Evolutionary conservation across 2,329 filamentous ascomycete species (phyloP), one percentile per base, ranked within the genome.

Genomic region (Pseudogymnoascus sp.): DNA sequence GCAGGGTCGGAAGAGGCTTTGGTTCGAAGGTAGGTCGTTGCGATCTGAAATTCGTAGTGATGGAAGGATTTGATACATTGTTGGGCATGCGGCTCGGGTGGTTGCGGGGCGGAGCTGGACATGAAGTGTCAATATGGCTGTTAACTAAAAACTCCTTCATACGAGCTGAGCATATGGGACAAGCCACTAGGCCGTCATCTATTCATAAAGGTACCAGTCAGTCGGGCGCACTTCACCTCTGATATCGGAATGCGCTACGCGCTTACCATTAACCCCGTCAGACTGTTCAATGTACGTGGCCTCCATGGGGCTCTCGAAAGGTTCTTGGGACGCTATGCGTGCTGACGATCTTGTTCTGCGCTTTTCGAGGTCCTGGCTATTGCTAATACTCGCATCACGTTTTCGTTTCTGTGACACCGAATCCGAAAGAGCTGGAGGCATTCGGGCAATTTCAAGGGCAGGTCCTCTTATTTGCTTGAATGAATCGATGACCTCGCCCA

Each of bases 81-180:
- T 55, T 33, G 21, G 33, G n/a, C 52, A 59, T 63, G 73, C 59
- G 70, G 70, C 18, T 64, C 68, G 62, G 65, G 7, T 43, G 21
- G 60, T 40, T 25, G 28, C 21, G n/a, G 18, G 37, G 61, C 21
- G 37, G 61, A 31, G 18, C 18, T 60, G 31, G 40, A 33, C 18
- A 31, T 45, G 52, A 33, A 21, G 49, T 35, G 28, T 96, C 91
- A 33, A 97, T 77, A 75, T 97, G 95, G n/a, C 79, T 75, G 69
- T 90, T 92, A 3, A 97, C 90, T 62, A 82, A 80, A 67, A 83
- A 83, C 60, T 87, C 83, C 74, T 95, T 96, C 88, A 97, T 96
- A 60, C 86, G 83, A 69, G 79, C 81, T 59, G 80, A 79, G 73
- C 95, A 99, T 16, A 93, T 88, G 0, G 95, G 95, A 72, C 95